Conservation (phyloP, 1,139 yeast species). For the Yamadazyma songkhlaensis region DNA sequence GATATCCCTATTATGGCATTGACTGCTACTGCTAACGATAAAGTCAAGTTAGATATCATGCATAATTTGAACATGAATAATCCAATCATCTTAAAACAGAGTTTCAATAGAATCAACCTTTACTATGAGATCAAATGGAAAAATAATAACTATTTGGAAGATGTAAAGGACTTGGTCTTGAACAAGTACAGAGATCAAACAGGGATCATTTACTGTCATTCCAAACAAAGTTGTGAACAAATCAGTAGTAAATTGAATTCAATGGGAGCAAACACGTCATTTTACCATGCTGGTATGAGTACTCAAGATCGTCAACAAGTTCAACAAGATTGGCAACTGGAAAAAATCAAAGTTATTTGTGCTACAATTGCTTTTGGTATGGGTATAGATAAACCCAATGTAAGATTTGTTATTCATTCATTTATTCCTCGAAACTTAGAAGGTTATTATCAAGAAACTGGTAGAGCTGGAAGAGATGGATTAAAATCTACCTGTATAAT, state of each 20-base stretch:
- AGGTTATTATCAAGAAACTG: constrained; percentile 97
- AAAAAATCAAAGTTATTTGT: constrained; percentile 72
- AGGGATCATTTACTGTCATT: constrained; percentile 93
- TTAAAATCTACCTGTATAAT: constrained; percentile 73
- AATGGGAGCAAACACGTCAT: constrained; percentile 66
- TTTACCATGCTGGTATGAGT: constrained; percentile 92
- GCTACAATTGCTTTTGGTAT: constrained; percentile 98
- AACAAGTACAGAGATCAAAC: constrained; percentile 55
- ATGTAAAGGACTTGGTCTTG: constrained; percentile 57
- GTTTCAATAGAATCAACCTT: constrained; percentile 87
- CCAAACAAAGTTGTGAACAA: constrained; percentile 84
- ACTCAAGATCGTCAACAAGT: constrained; percentile 68
- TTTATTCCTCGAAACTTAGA: constrained; percentile 90
- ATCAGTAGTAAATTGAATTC: constrained; percentile 60
- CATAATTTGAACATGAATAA: constrained; percentile 61
- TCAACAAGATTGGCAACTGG: constrained; percentile 81
- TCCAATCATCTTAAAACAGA: constrained; percentile 62
- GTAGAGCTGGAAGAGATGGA: constrained; percentile 99
- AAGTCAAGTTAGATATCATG: constrained; percentile 81
- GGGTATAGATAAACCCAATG: constrained; percentile 98
- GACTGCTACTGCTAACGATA: constrained; percentile 96
- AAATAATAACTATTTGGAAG: constrained; percentile 53
- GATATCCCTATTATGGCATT: constrained; percentile 90
- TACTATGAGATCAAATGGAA: constrained; percentile 75
- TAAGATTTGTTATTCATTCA: constrained; percentile 83